phyloP scores from a whole-genome alignment of 2,329 filamentous ascomycete genomes.

The Xylariaceae sp. region DNA sequence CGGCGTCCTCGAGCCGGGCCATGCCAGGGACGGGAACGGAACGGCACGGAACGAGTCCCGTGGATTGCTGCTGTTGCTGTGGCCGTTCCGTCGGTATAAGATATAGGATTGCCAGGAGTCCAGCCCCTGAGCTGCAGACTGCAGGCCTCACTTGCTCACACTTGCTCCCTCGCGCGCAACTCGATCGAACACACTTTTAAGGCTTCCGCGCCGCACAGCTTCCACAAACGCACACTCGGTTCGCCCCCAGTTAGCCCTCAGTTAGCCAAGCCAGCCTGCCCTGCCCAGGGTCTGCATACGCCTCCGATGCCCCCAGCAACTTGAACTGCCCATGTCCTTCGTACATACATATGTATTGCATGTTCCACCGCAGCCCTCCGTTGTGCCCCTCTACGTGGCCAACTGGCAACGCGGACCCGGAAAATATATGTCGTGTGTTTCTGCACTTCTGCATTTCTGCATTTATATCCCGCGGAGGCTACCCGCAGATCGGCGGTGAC shows the following conservation, averaged over 20 bases:
- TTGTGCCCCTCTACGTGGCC: slow-evolving; percentile 22
- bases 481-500: slow-evolving; percentile 33
- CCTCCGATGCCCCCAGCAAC: background rate
- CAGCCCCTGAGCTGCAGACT: background rate
- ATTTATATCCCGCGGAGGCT: slow-evolving; percentile 32
- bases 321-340: background rate
- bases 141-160: background rate
- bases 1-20: background rate
- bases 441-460: no score
- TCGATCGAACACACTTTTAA: background rate
- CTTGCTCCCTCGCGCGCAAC: background rate
- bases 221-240: background rate
- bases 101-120: background rate
- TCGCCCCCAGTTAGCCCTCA: background rate
- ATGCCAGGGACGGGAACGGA: background rate
- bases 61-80: background rate
- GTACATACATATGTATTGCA: slow-evolving; percentile 2
- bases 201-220: background rate
- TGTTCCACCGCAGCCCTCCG: slow-evolving; percentile 28
- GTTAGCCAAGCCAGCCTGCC: background rate
- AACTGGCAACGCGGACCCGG: slow-evolving; percentile 23
- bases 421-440: slow-evolving; percentile 8
- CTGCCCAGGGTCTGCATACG: background rate
- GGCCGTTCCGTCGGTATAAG: background rate
- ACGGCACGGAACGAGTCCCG: no score